These are phyloP conservation scores for Cadophora sp. DNA, from an alignment of 2,329 filamentous ascomycete genomes.

Conservation along the genomic window DNA sequence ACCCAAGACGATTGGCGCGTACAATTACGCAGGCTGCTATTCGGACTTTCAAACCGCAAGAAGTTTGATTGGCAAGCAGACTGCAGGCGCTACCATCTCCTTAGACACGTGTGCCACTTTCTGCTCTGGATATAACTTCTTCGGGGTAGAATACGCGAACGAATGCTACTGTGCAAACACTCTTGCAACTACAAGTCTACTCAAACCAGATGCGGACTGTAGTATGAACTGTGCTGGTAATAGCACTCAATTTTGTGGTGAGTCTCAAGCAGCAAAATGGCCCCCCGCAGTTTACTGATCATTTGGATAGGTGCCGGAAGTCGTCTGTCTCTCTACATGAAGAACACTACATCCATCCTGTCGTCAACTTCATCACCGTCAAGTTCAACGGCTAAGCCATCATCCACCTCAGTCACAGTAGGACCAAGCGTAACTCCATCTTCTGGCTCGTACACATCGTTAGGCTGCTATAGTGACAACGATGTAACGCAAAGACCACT, in stretches of 20 bases:
- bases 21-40: constrained; percentile 27
- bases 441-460: background rate
- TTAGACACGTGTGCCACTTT: constrained; percentile 32
- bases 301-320: constrained; percentile 26
- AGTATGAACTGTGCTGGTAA: constrained; percentile 37
- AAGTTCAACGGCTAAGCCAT: background rate
- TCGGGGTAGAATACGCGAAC: constrained; percentile 54
- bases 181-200: constrained; percentile 11
- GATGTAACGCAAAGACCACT: constrained; percentile 18
- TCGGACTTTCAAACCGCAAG: constrained; percentile 11
- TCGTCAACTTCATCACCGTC: constrained; percentile 8
- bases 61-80: constrained; percentile 20
- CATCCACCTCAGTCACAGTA: constrained; percentile 1
- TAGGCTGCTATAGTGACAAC: constrained; percentile 15
- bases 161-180: constrained; percentile 48
- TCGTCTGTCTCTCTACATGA: constrained; percentile 36
- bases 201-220: constrained; percentile 35
- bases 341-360: constrained; percentile 17
- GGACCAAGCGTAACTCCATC: constrained; percentile 2
- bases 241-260: constrained; percentile 41
- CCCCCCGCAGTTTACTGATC: background rate
- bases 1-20: constrained; percentile 24
- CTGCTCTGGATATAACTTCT: constrained; percentile 39
- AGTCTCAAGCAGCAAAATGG: background rate
- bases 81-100: constrained; percentile 27